A percentile compares a stretch with the other conserved stretches of the same genome.
Evolutionary conservation across 2,329 filamentous ascomycete species (phyloP).

Genomic region (Salinomyces thailandicus): DNA sequence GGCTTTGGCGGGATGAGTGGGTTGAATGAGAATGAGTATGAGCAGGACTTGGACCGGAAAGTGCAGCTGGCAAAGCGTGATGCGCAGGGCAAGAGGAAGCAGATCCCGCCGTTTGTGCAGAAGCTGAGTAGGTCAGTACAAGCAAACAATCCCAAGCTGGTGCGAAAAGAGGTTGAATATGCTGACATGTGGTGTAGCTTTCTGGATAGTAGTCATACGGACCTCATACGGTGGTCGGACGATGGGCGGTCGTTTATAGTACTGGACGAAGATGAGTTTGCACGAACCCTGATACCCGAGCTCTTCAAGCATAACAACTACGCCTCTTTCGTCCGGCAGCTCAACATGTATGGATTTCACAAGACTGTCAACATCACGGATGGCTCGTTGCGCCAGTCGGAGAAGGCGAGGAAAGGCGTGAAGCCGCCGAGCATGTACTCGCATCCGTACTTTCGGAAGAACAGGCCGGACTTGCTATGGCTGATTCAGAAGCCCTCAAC

Average conservation of each 20-base stretch:
- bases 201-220: slow-evolving; percentile 83
- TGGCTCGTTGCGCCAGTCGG: slow-evolving; percentile 94
- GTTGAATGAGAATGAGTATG: slow-evolving; percentile 52
- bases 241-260: slow-evolving; percentile 95
- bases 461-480: slow-evolving; percentile 86
- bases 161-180: background rate
- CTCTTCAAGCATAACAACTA: slow-evolving; percentile 74
- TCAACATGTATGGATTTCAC: slow-evolving; percentile 50
- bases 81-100: slow-evolving; percentile 79
- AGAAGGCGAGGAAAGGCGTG: slow-evolving; percentile 81
- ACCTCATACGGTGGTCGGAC: slow-evolving; percentile 93
- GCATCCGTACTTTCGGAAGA: slow-evolving; percentile 90
- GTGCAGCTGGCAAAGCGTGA: slow-evolving; percentile 77
- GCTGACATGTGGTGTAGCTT: slow-evolving; percentile 51
- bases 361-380: slow-evolving; percentile 64
- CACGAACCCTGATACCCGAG: slow-evolving; percentile 61
- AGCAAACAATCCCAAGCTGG: background rate
- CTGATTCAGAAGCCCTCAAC: slow-evolving; percentile 91
- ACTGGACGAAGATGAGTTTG: slow-evolving; percentile 85
- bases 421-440: slow-evolving; percentile 98
- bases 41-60: slow-evolving; percentile 69
- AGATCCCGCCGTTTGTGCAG: slow-evolving; percentile 95
- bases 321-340: slow-evolving; percentile 63
- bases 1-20: slow-evolving; percentile 24
- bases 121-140: slow-evolving; percentile 80